Conservation (phyloP, 2,329 filamentous ascomycete species). For the Ophiostoma sp. region DNA sequence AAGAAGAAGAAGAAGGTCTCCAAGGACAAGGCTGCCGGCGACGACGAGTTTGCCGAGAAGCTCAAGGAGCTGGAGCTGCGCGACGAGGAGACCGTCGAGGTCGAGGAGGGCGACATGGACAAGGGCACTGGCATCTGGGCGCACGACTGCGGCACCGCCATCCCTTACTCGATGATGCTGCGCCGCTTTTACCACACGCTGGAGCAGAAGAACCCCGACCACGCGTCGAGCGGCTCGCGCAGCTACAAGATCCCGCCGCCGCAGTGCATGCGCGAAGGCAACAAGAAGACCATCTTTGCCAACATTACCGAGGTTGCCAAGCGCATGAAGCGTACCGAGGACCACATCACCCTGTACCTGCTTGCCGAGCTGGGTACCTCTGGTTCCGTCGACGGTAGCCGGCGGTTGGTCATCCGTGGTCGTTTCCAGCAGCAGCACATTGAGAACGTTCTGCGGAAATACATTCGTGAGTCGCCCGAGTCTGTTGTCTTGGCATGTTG, state of each 20-base stretch:
- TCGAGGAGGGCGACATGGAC: slow-evolving; percentile 67
- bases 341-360: slow-evolving; percentile 94
- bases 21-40: slow-evolving; percentile 34
- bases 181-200: slow-evolving; percentile 91
- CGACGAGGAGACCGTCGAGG: slow-evolving; percentile 50
- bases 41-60: slow-evolving; percentile 56
- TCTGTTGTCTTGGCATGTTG: background rate
- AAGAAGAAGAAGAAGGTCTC: slow-evolving; percentile 78
- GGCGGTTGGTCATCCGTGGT: slow-evolving; percentile 87
- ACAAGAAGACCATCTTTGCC: slow-evolving; percentile 99
- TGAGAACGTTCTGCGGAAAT: slow-evolving; percentile 92
- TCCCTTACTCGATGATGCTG: slow-evolving; percentile 81
- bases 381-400: slow-evolving; percentile 87
- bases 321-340: slow-evolving; percentile 97
- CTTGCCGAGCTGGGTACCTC: slow-evolving; percentile 98
- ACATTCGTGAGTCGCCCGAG: slow-evolving; percentile 55
- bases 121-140: slow-evolving; percentile 86
- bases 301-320: slow-evolving; percentile 99
- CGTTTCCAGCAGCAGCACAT: slow-evolving; percentile 99
- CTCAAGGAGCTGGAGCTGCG: slow-evolving; percentile 58
- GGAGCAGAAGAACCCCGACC: slow-evolving; percentile 93
- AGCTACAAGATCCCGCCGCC: slow-evolving; percentile 99
- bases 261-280: slow-evolving; percentile 98
- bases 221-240: slow-evolving; percentile 80
- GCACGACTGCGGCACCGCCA: slow-evolving; percentile 70